Evolutionary conservation across 2,329 filamentous ascomycete genomes (phyloP).

Genomic region (Monosporascus sp.): DNA sequence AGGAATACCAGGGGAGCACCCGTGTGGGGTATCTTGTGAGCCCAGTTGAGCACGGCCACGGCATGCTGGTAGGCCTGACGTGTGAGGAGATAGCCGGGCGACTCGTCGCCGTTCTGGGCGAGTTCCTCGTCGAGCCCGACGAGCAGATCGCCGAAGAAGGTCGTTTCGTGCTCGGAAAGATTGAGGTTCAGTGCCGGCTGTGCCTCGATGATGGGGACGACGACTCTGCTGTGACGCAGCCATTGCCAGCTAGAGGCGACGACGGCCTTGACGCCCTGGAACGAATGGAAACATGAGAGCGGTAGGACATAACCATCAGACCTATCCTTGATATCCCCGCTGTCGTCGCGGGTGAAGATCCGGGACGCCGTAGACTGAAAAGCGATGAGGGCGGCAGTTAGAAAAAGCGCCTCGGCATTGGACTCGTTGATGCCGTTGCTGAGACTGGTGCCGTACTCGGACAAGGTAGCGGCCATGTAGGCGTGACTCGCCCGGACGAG

Average conservation of each 20-base stretch:
- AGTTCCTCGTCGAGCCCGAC: slow-evolving; percentile 54
- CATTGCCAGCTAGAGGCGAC: slow-evolving; percentile 60
- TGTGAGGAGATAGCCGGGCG: slow-evolving; percentile 23
- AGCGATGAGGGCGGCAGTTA: slow-evolving; percentile 58
- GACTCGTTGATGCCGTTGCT: slow-evolving; percentile 50
- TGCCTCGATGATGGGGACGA: slow-evolving; percentile 57
- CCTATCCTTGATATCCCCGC: slow-evolving; percentile 31
- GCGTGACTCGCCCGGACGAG: slow-evolving; percentile 58
- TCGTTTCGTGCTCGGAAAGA: slow-evolving; percentile 44
- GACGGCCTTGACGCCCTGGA: slow-evolving; percentile 61
- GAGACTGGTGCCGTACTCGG: slow-evolving; percentile 53
- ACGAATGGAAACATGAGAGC: slow-evolving; percentile 60
- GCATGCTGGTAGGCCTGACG: slow-evolving; percentile 57
- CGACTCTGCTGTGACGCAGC: slow-evolving; percentile 51
- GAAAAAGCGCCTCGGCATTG: slow-evolving; percentile 59
- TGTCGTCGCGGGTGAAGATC: slow-evolving; percentile 54
- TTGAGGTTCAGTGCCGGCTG: slow-evolving; percentile 59
- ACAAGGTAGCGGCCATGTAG: slow-evolving; percentile 59
- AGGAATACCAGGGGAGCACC: slow-evolving; percentile 58
- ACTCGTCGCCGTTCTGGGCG: slow-evolving; percentile 21
- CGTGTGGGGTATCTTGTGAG: slow-evolving; percentile 54
- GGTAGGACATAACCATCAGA: slow-evolving; percentile 50
- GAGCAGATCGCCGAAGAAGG: slow-evolving; percentile 57
- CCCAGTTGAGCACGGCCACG: slow-evolving; percentile 62
- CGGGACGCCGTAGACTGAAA: slow-evolving; percentile 61